Conservation (phyloP, 495 filamentous ascomycete species). For the Penicillium cosmopolitanum region DNA sequence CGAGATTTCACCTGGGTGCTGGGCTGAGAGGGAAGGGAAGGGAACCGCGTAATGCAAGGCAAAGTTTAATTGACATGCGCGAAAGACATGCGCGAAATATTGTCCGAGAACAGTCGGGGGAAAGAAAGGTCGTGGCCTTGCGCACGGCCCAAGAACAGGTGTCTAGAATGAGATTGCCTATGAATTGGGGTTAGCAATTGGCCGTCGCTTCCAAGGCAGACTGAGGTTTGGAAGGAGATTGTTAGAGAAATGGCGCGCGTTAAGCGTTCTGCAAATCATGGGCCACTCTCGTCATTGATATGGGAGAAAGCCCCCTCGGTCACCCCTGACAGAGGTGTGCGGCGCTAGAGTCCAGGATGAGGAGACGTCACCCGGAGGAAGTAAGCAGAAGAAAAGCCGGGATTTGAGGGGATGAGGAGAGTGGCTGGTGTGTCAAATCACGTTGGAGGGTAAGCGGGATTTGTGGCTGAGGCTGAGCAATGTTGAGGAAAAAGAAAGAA, state of each 20-base stretch:
- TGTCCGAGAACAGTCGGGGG: background rate
- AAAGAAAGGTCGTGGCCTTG: background rate
- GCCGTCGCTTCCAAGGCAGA: slow-evolving; percentile 14
- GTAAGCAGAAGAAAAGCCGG: slow-evolving; percentile 1
- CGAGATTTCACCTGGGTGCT: background rate
- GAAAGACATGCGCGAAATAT: background rate
- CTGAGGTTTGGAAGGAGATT: background rate
- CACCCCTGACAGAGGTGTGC: slow-evolving; percentile 1
- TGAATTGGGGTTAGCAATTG: background rate
- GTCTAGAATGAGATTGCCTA: slow-evolving; percentile 1
- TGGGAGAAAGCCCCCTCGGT: background rate
- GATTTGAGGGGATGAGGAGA: background rate
- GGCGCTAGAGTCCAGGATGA: background rate
- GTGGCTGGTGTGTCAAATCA: slow-evolving; percentile 33
- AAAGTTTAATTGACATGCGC: background rate
- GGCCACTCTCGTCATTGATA: background rate
- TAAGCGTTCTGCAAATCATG: background rate
- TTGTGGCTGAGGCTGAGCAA: slow-evolving; percentile 31
- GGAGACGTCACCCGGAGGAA: background rate
- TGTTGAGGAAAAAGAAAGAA: slow-evolving; percentile 6
- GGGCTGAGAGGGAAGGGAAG: background rate
- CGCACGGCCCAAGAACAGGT: slow-evolving; percentile 10
- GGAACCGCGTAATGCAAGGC: background rate
- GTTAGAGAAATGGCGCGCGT: slow-evolving; percentile 8
- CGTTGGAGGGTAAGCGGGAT: slow-evolving; percentile 7